Evolutionary conservation across 2,329 filamentous ascomycete genomes (phyloP), one percentile per base, ranked within the genome.

Genomic region (Epichloe gansuensis): DNA sequence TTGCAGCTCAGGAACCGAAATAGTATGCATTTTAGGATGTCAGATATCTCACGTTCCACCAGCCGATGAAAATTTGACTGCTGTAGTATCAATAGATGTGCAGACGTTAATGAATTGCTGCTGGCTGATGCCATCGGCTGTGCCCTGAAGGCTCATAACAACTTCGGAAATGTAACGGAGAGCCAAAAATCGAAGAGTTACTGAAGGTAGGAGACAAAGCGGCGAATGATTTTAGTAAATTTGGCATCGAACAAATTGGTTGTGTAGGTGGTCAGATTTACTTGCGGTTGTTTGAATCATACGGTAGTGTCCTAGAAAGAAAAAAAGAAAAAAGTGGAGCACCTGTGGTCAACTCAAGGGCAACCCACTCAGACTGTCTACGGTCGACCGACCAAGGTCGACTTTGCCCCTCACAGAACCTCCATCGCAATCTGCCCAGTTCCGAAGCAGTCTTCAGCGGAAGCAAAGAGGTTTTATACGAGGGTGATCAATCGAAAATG

Each of bases 1-100:
- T 38, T 69, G 67, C 45, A 69, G 61, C 54, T 69, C 67, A 43
- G 60, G 55, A 2, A 64, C 62, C 17, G 63, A 64, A 7, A 58
- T 52, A 48, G 59, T 43, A 23, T 60, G 50, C 62, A 64, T 63
- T 35, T 41, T 7, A 28, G 37, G 15, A 21, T 46, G 3, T 42
- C 15, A 6, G 12, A 15, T 35, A 13, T 31, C 11, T 34, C 25
- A 31, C 31, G n/a, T 21, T 11, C 15, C 25, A 21, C 8, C n/a
- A 7, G 8, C 4, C 5, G 3, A 31, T 31, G 15, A 3, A 21
- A 5, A 43, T 46, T 21, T 21, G 25, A 37, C 12, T 28, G 34
- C 5, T 34, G 13, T n/a, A 21, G 15, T 21, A 31, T 52, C 35
- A 46, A 12, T 41, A 4, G 15, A 38, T 38, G 31, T 38, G 46